phyloP scores from a whole-genome alignment of 352 stramenopile species.

The Phytophthora macrochlamydospora region DNA sequence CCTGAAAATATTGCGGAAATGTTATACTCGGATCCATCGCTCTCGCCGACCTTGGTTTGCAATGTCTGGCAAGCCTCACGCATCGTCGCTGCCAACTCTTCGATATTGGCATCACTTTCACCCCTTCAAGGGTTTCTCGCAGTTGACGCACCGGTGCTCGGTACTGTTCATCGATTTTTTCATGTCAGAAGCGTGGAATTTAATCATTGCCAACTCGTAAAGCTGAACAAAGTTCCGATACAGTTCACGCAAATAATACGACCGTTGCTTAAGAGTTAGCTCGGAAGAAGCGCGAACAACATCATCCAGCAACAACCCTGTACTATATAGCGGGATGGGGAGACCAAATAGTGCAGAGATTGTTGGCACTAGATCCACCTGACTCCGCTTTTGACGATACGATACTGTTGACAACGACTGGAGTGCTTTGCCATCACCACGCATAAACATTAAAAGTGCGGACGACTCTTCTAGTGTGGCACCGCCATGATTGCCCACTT shows the following conservation, averaged over 20 bases:
- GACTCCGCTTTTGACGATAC: slow-evolving; percentile 38
- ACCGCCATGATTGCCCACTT: slow-evolving; percentile 87
- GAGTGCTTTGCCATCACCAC: slow-evolving; percentile 44
- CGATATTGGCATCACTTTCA: slow-evolving; percentile 1
- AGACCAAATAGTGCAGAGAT: slow-evolving; percentile 78
- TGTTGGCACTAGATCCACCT: slow-evolving; percentile 89
- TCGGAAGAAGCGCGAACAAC: slow-evolving; percentile 44
- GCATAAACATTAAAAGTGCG: slow-evolving; percentile 80
- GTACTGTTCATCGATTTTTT: slow-evolving; percentile 40
- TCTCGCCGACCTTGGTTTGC: slow-evolving; percentile 57
- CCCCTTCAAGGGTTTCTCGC: slow-evolving; percentile 5
- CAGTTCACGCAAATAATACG: slow-evolving; percentile 40
- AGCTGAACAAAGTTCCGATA: slow-evolving; percentile 73
- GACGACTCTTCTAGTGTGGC: slow-evolving; percentile 86
- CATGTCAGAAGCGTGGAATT: slow-evolving; percentile 42
- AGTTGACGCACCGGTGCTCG: slow-evolving; percentile 25
- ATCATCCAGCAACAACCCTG: slow-evolving; percentile 65
- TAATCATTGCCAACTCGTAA: slow-evolving; percentile 47
- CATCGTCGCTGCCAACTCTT: slow-evolving; percentile 19
- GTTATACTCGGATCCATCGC: slow-evolving; percentile 85
- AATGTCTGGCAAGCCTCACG: slow-evolving; percentile 47
- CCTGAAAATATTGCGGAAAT: slow-evolving; percentile 38
- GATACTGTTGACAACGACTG: neutral
- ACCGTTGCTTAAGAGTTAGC: neutral
- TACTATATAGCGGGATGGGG: slow-evolving; percentile 68